Percentiles rank a stretch among this genome's conserved stretches.
Evolutionary conservation across 164 flowering plant species (phyloP).

Genomic region (Amborella trichopoda): DNA sequence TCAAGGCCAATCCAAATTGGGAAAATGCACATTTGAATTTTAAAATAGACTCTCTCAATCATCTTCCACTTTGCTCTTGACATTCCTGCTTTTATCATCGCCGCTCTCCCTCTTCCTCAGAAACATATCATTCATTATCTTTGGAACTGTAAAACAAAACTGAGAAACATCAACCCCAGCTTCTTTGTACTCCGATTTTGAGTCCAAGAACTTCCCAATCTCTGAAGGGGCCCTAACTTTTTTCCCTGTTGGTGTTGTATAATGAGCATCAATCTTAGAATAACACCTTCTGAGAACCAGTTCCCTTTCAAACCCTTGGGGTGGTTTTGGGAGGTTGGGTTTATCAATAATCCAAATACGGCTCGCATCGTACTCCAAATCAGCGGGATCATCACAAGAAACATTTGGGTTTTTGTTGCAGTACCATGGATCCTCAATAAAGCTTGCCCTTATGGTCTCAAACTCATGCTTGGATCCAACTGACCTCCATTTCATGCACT

Average conservation of each 20-base stretch:
- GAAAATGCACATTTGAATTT: too few relatives aligned
- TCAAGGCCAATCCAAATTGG: too few relatives aligned
- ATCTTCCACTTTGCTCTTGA: conserved; percentile 18
- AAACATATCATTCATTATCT: conserved; percentile 51
- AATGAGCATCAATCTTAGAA: conserved; percentile 58
- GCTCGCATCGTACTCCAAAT: conserved; percentile 48
- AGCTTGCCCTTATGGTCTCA: conserved; percentile 50
- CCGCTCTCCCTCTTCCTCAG: conserved; percentile 21
- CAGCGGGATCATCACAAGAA: conserved; percentile 65
- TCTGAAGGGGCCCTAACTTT: conserved; percentile 36
- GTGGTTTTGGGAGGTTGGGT: conserved; percentile 68
- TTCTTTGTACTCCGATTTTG: conserved; percentile 32
- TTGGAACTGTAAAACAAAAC: conserved; percentile 51
- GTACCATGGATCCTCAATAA: conserved; percentile 40
- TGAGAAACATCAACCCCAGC: conserved; percentile 17
- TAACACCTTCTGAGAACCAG: conserved; percentile 43
- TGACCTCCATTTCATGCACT: conserved; percentile 75
- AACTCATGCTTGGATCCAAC: conserved; percentile 53
- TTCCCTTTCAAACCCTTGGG: conserved; percentile 53
- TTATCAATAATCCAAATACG: conserved; percentile 71
- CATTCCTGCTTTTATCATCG: conserved; percentile 7
- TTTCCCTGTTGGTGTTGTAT: conserved; percentile 48
- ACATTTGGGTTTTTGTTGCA: conserved; percentile 31
- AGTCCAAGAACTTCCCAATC: conserved; percentile 31
- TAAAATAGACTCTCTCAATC: too few relatives aligned